Conservation (phyloP, 108 stramenopile species). For the Conticribra weissflogii region DNA sequence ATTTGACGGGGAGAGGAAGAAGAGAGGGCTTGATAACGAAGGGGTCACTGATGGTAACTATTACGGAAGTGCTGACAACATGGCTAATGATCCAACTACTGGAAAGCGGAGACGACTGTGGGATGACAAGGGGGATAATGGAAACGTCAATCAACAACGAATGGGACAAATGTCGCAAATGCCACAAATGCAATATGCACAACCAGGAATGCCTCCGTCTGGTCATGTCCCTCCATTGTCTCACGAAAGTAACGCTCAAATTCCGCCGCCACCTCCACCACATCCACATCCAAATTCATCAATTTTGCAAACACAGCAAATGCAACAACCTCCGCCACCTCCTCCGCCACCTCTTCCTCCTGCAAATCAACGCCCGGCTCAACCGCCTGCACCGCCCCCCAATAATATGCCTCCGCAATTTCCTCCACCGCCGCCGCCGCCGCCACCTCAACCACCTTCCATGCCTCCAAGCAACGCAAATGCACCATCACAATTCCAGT, state of each 20-base stretch:
- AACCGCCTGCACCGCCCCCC: constrained; percentile 10
- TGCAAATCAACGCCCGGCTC: constrained; percentile 20
- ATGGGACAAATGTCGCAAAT: no score
- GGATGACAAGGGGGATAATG: constrained; percentile 12
- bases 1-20: constrained; percentile 26
- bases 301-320: constrained; percentile 10
- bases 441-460: constrained; percentile 28
- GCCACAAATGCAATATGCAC: no score
- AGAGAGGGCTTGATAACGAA: background rate
- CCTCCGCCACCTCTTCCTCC: constrained; percentile 18
- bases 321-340: constrained; percentile 18
- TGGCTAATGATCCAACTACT: background rate
- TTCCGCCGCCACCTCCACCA: constrained; percentile 50
- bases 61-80: background rate
- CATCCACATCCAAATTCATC: constrained; percentile 22
- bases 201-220: no score
- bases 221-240: no score
- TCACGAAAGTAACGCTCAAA: constrained; percentile 34
- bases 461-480: constrained; percentile 21
- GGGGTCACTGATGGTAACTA: background rate
- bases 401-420: background rate
- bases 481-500: background rate
- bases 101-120: constrained; percentile 5
- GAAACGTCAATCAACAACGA: constrained; percentile 14
- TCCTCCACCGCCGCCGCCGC: constrained; percentile 14